Percentiles rank a stretch among this genome's conserved stretches.
Evolutionary conservation across 164 flowering plant genomes (phyloP).

Genomic region (Vitis rotundifolia): DNA sequence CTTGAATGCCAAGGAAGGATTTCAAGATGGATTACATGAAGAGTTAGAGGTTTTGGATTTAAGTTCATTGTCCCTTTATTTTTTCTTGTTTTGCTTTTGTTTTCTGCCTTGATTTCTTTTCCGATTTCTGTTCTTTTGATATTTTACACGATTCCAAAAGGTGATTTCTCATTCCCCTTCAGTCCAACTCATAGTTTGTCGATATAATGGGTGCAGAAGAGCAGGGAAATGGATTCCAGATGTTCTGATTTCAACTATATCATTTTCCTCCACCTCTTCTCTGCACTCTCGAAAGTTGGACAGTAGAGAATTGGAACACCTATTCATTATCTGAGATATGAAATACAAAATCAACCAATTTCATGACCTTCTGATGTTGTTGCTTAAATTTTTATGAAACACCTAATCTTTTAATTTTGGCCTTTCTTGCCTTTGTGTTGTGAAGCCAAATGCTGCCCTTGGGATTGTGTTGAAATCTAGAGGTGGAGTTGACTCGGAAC

Average conservation of each 20-base stretch:
- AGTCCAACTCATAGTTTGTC: neutral
- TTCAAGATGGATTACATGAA: constrained; percentile 32
- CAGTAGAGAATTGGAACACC: neutral
- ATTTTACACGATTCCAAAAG: neutral
- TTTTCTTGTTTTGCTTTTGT: neutral
- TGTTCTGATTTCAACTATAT: too few species aligned
- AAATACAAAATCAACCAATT: neutral
- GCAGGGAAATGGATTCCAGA: neutral
- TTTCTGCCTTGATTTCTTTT: constrained; percentile 1
- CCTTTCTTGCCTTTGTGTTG: constrained; percentile 12
- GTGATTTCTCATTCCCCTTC: neutral
- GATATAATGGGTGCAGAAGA: neutral
- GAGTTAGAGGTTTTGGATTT: constrained; percentile 57
- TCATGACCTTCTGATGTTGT: too few species aligned
- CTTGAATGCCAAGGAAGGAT: constrained; percentile 11
- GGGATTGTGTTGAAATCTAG: constrained; percentile 33
- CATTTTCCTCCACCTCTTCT: neutral
- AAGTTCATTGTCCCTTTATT: constrained; percentile 4
- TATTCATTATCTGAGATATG: neutral
- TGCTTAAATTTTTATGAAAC: too few species aligned
- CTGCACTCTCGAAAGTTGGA: neutral
- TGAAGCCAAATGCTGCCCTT: constrained; percentile 50
- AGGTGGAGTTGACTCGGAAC: constrained; percentile 34
- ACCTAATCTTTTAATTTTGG: constrained; percentile 1
- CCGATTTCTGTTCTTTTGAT: neutral